Conservation (phyloP, 768 basidiomycete species). For the Suillus luteus region DNA sequence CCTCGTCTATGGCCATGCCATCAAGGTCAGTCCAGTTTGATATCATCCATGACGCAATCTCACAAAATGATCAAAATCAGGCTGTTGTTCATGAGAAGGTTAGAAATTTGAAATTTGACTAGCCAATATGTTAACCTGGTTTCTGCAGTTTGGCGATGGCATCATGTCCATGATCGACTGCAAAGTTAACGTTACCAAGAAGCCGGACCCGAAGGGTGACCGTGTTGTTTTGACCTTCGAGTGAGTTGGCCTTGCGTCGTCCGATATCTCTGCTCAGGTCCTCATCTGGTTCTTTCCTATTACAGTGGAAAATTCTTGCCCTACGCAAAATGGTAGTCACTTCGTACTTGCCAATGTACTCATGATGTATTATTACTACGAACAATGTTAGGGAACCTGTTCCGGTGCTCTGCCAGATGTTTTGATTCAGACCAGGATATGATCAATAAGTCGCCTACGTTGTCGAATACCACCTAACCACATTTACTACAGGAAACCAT, state of each 20-base stretch:
- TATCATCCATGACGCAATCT: not conserved
- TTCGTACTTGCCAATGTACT: constrained; percentile 7
- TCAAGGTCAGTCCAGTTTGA: constrained; percentile 53
- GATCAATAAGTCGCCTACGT: not conserved
- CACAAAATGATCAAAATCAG: constrained; percentile 29
- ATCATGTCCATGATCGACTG: constrained; percentile 93
- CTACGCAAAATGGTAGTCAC: constrained; percentile 64
- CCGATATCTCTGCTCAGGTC: constrained; percentile 9
- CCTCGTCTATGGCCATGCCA: constrained; percentile 75
- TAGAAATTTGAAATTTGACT: not conserved
- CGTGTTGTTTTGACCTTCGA: constrained; percentile 80
- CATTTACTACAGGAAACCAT: not conserved
- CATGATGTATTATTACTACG: constrained; percentile 8
- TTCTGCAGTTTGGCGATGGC: constrained; percentile 72
- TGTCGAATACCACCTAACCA: not conserved
- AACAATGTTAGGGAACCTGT: not conserved
- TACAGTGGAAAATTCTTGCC: constrained; percentile 76
- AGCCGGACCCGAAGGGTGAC: constrained; percentile 77
- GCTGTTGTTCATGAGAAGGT: constrained; percentile 81
- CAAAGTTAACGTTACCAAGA: constrained; percentile 64
- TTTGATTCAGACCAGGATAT: constrained; percentile 18
- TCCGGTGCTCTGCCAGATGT: constrained; percentile 13
- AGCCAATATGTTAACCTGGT: not conserved
- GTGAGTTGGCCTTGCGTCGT: constrained; percentile 43
- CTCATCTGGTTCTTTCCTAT: not conserved